Evolutionary conservation across 805 yeast species (phyloP).

Genomic region (Yamadazyma paraphyllophila): DNA sequence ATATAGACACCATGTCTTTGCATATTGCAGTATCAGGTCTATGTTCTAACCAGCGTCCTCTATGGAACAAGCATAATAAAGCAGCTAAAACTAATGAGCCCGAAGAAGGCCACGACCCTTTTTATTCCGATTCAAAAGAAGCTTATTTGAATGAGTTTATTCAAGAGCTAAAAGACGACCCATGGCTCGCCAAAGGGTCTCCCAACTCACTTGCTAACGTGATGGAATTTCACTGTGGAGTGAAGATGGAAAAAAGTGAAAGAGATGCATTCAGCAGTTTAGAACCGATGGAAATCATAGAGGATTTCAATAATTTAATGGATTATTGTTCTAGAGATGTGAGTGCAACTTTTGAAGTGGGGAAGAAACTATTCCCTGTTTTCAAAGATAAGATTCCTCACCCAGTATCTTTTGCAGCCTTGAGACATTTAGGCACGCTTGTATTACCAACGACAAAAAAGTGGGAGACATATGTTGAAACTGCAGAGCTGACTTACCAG

Average conservation of each 20-base stretch:
- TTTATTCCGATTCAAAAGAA: slow-evolving; percentile 14
- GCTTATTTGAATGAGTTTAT: slow-evolving; percentile 18
- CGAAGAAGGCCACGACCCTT: slow-evolving; percentile 3
- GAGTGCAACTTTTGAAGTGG: slow-evolving; percentile 66
- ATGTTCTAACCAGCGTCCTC: slow-evolving; percentile 86
- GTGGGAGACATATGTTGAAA: slow-evolving; percentile 73
- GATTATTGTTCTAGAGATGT: slow-evolving; percentile 87
- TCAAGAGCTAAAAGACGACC: slow-evolving; percentile 52
- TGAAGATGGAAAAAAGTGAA: slow-evolving; percentile 60
- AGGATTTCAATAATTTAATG: slow-evolving; percentile 60
- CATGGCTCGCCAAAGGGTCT: slow-evolving; percentile 81
- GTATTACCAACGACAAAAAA: slow-evolving; percentile 71
- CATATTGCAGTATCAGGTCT: slow-evolving; percentile 90
- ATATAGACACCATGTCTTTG: slow-evolving; percentile 85
- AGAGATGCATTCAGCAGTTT: slow-evolving; percentile 63
- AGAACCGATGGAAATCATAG: slow-evolving; percentile 52
- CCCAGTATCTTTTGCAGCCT: slow-evolving; percentile 90
- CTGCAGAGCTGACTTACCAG: slow-evolving; percentile 67
- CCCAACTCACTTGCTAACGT: slow-evolving; percentile 79
- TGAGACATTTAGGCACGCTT: slow-evolving; percentile 68
- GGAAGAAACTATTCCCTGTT: slow-evolving; percentile 64
- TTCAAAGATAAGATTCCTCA: slow-evolving; percentile 77
- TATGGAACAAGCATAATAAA: slow-evolving; percentile 63
- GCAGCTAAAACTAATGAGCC: slow-evolving; percentile 17
- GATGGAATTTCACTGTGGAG: slow-evolving; percentile 72